Percentiles rank a stretch among this genome's conserved stretches.
These are phyloP conservation scores for Lipomyces sp. DNA, from an alignment of 805 yeast species.

Conservation along the genomic window DNA sequence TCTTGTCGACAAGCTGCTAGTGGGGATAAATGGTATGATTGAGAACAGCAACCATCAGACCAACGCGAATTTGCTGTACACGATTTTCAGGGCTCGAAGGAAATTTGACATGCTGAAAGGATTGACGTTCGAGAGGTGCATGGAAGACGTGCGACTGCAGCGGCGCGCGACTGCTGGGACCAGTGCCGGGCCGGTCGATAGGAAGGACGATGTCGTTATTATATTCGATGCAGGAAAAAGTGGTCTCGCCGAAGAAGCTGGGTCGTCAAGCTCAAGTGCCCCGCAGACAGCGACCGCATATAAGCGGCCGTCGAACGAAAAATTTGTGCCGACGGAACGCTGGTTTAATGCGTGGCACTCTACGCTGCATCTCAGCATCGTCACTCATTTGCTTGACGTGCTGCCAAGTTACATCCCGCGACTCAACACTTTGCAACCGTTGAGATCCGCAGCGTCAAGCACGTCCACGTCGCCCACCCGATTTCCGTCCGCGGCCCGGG, in stretches of 20 bases:
- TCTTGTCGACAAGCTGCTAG: conserved; percentile 28
- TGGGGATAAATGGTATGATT: conserved; percentile 29
- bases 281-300: not conserved
- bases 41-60: conserved; percentile 32
- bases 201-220: conserved; percentile 20
- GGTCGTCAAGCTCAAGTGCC: not conserved
- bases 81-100: conserved; percentile 30
- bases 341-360: conserved; percentile 37
- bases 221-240: conserved; percentile 5
- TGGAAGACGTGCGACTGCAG: conserved; percentile 21
- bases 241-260: not conserved
- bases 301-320: conserved; percentile 33
- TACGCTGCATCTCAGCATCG: conserved; percentile 6
- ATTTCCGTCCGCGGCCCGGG: not conserved
- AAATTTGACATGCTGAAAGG: conserved; percentile 24
- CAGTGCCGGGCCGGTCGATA: conserved; percentile 6
- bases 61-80: conserved; percentile 32
- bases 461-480: conserved; percentile 8
- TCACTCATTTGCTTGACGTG: conserved; percentile 10
- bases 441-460: not conserved
- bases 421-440: not conserved
- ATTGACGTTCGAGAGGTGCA: conserved; percentile 16
- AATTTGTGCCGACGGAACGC: conserved; percentile 51
- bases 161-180: conserved; percentile 2
- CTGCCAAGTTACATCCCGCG: conserved; percentile 20